These are phyloP conservation scores for Rubia peregrina DNA, from an alignment of 305 asterid species.

Conservation along the genomic window DNA sequence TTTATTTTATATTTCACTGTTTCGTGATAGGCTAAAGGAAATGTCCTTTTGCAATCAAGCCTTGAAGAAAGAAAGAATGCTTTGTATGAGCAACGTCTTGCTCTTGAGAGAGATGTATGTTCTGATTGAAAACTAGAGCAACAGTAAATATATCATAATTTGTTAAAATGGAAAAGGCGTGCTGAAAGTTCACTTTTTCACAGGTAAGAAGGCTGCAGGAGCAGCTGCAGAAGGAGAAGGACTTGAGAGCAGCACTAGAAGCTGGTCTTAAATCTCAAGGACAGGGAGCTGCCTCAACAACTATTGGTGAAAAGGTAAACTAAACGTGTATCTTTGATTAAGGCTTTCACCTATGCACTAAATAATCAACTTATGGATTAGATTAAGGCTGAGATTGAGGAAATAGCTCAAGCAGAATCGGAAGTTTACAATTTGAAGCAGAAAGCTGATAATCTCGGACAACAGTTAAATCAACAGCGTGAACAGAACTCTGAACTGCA, in stretches of 20 bases:
- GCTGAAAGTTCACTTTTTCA: constrained; percentile 10
- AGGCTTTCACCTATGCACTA: constrained; percentile 13
- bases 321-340: constrained; percentile 8
- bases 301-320: constrained; percentile 58
- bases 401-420: constrained; percentile 58
- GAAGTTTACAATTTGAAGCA: constrained; percentile 47
- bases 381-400: constrained; percentile 63
- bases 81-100: constrained; percentile 57
- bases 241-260: constrained; percentile 64
- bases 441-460: constrained; percentile 62
- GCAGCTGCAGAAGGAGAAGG: constrained; percentile 71
- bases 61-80: constrained; percentile 59
- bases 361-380: constrained; percentile 30
- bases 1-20: neutral
- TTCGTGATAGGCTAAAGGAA: constrained; percentile 43
- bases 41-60: constrained; percentile 48
- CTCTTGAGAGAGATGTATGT: constrained; percentile 85
- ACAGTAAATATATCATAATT: neutral
- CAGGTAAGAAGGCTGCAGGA: constrained; percentile 73
- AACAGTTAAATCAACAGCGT: constrained; percentile 53
- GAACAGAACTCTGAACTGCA: constrained; percentile 49
- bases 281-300: constrained; percentile 37
- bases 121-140: constrained; percentile 7
- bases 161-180: neutral
- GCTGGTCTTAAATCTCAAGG: constrained; percentile 48